These are phyloP conservation scores for Nicotiana sylvestris DNA, from an alignment of 257 asterid species.

Conservation along the genomic window DNA sequence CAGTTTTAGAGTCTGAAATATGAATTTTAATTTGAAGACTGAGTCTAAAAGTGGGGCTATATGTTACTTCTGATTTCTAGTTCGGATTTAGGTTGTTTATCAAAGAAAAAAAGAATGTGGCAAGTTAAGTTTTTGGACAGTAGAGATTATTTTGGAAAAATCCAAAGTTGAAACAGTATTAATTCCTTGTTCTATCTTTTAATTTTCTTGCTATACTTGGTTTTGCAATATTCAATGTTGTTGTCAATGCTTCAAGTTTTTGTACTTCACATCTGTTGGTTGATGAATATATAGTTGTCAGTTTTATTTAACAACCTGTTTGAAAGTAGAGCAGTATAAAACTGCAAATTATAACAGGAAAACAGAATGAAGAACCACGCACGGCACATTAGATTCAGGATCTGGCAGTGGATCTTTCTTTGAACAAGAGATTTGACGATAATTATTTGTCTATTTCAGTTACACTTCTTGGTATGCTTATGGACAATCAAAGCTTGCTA, in stretches of 20 bases:
- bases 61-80: neutral
- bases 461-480: constrained; percentile 45
- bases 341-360: neutral
- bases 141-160: neutral
- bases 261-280: neutral
- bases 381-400: neutral
- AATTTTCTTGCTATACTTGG: neutral
- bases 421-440: neutral
- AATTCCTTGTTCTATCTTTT: neutral
- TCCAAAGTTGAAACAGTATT: neutral
- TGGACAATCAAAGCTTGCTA: constrained; percentile 76
- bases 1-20: neutral
- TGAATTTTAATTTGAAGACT: neutral
- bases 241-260: neutral
- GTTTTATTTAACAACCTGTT: neutral
- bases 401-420: neutral
- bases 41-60: neutral
- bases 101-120: neutral
- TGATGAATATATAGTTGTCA: neutral
- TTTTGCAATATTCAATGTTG: neutral
- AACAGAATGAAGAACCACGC: neutral
- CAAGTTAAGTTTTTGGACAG: neutral
- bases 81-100: too few species aligned
- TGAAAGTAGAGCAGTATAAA: neutral
- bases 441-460: constrained; percentile 27